Evolutionary conservation across 1,139 yeast genomes (phyloP).

Genomic region (Martiniozyma asiatica): DNA sequence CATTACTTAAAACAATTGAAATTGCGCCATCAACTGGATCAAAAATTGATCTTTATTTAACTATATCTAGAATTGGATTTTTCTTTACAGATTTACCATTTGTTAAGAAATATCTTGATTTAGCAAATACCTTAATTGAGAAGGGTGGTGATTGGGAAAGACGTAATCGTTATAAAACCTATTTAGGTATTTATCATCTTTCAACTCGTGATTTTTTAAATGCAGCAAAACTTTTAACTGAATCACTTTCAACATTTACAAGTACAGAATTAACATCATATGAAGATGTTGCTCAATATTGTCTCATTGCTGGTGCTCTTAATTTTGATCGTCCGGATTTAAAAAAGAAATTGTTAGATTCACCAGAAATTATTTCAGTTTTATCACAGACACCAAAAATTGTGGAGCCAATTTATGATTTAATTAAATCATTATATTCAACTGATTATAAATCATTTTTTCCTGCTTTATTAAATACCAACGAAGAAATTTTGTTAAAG

Average conservation of each 20-base stretch:
- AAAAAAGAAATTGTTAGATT: constrained; percentile 76
- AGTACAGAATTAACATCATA: constrained; percentile 87
- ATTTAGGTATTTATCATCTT: constrained; percentile 71
- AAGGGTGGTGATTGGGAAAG: constrained; percentile 99
- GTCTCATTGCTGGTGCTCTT: constrained; percentile 77
- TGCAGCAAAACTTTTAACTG: constrained; percentile 75
- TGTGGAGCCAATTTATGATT: constrained; percentile 71
- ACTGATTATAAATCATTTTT: constrained; percentile 80
- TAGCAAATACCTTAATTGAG: constrained; percentile 65
- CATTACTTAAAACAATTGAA: constrained; percentile 65
- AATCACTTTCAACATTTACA: constrained; percentile 89
- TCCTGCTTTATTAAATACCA: constrained; percentile 65
- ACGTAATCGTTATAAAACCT: constrained; percentile 86
- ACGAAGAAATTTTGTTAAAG: constrained; percentile 59
- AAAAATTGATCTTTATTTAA: constrained; percentile 74
- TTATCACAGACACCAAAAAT: constrained; percentile 60
- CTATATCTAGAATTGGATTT: constrained; percentile 76
- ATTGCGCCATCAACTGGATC: constrained; percentile 79
- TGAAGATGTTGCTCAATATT: constrained; percentile 82
- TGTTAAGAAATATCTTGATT: constrained; percentile 65
- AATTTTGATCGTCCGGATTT: constrained; percentile 75
- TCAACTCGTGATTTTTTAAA: constrained; percentile 79
- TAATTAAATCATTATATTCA: constrained; percentile 80
- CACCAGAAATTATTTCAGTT: constrained; percentile 84
- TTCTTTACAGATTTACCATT: constrained; percentile 70